These are phyloP conservation scores for Curvularia eragrostidis DNA, from an alignment of 2,329 filamentous ascomycete species.

Conservation along the genomic window DNA sequence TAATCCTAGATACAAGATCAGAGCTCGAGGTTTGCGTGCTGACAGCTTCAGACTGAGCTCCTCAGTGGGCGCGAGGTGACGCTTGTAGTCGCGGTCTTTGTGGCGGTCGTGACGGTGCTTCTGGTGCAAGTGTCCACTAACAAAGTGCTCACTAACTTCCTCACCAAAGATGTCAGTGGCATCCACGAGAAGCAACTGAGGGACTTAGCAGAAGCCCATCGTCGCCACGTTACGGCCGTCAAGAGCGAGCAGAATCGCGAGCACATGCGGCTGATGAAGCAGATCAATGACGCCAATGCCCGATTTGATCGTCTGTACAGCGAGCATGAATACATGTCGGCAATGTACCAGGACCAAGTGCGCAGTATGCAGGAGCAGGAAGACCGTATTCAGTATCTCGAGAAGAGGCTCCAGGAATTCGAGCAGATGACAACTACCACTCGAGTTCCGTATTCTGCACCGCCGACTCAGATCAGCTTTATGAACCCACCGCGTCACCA, in stretches of 20 bases:
- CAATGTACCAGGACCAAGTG: slow-evolving; percentile 24
- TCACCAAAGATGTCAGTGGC: slow-evolving; percentile 4
- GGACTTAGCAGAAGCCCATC: slow-evolving; percentile 18
- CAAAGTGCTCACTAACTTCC: slow-evolving; percentile 8
- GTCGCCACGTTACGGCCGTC: slow-evolving; percentile 10
- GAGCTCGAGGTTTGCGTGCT: background rate
- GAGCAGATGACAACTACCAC: slow-evolving; percentile 2
- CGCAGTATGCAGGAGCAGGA: slow-evolving; percentile 32
- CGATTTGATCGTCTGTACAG: slow-evolving; percentile 18
- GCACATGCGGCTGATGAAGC: slow-evolving; percentile 10
- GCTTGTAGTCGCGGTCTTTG: slow-evolving; percentile 16
- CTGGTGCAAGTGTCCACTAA: slow-evolving; percentile 2
- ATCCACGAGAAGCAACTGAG: slow-evolving; percentile 14
- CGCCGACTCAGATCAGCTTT: slow-evolving; percentile 21
- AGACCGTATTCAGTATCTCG: slow-evolving; percentile 40
- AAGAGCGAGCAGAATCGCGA: slow-evolving; percentile 13
- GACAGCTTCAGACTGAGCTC: slow-evolving; percentile 11
- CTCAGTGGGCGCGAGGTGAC: slow-evolving; percentile 18
- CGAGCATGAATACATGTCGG: slow-evolving; percentile 25
- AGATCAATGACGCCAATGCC: slow-evolving; percentile 6
- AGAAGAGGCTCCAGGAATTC: slow-evolving; percentile 35
- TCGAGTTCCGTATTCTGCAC: slow-evolving; percentile 23
- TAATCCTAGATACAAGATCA: background rate
- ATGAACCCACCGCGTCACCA: slow-evolving; percentile 16
- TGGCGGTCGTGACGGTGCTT: slow-evolving; percentile 1